Base-by-base conservation (phyloP, 495 filamentous ascomycete species). In the Aspergillus cristatus region DNA sequence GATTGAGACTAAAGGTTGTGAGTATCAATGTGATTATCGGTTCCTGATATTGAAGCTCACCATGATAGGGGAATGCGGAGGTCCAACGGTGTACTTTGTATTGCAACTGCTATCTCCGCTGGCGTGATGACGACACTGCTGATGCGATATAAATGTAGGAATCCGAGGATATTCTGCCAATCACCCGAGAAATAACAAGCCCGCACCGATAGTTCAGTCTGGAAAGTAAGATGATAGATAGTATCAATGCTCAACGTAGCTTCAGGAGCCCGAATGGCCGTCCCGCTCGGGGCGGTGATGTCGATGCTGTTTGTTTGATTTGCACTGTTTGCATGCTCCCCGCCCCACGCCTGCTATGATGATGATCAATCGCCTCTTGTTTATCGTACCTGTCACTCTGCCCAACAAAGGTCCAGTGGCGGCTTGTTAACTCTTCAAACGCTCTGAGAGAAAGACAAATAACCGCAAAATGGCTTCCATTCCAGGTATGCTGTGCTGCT, bases 1-100 rank as follows among this genome's bases (percentile, higher is more conserved):
- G 90, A 96, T 86, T 97, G 91, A 53, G 91, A 96, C 91, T 94
- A n/a, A 30, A n/a, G n/a, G 28, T 22, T 40, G 37, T 18, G 16
- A 43, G 34, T 22, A 35, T 28, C 12, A 18, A 31, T 18, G 15
- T 2, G 6, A 37, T 5, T 37, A 24, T n/a, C 28, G n/a, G 28
- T 30, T 30, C 13, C 10, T n/a, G 28, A 14, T 30, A 30, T 12
- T 11, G 5, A 4, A 6, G n/a, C 28, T 30, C 13, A 30, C 28
- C 28, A 30, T 30, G 28, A 30, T 30, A 11, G 28, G 28, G n/a
- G n/a, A 24, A 2, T 15, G 26, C 18, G 14, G 18, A 37, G 22
- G n/a, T 22, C 28, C 28, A 2, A 22, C 17, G 28, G n/a, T n/a
- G n/a, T n/a, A n/a, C n/a, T 30, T 30, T 4, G 20, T 8, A 14